Conservation (phyloP, 345 rosid species). For the Zanthoxylum bungeanum region DNA sequence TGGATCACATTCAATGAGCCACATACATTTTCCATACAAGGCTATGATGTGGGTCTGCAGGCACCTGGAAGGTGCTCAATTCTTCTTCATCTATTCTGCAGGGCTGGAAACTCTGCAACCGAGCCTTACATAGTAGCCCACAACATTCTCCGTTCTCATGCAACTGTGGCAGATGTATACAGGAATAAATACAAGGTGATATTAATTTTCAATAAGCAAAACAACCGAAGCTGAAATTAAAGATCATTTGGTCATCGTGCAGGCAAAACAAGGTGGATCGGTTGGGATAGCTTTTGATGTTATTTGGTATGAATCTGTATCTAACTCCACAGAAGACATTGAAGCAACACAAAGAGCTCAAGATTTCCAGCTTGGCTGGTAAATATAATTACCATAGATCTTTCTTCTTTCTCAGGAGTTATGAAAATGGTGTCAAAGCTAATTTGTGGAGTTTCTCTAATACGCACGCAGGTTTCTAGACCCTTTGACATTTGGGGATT, state of each 20-base stretch:
- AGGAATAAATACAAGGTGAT: constrained; percentile 70
- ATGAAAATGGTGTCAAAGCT: background rate
- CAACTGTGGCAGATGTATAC: constrained; percentile 57
- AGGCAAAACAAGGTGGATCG: constrained; percentile 74
- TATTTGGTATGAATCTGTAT: constrained; percentile 72
- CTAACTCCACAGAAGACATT: constrained; percentile 51
- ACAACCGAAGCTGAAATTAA: background rate
- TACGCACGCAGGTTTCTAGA: constrained; percentile 91
- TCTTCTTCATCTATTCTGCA: constrained; percentile 59
- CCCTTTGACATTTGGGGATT: constrained; percentile 82
- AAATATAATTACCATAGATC: constrained; percentile 12
- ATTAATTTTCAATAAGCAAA: background rate
- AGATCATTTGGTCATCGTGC: constrained; percentile 11
- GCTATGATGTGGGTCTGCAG: constrained; percentile 81
- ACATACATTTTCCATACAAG: constrained; percentile 75
- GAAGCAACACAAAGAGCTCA: constrained; percentile 92
- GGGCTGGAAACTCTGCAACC: constrained; percentile 72
- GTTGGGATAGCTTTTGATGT: constrained; percentile 75
- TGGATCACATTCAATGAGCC: constrained; percentile 98
- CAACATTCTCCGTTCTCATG: constrained; percentile 69
- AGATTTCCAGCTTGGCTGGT: constrained; percentile 99
- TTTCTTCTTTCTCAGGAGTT: background rate
- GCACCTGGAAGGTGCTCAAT: constrained; percentile 92
- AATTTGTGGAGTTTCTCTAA: background rate
- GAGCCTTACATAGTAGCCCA: constrained; percentile 95